Evolutionary conservation across 1,139 yeast species (phyloP).

Genomic region (Taphrina wiesneri): DNA sequence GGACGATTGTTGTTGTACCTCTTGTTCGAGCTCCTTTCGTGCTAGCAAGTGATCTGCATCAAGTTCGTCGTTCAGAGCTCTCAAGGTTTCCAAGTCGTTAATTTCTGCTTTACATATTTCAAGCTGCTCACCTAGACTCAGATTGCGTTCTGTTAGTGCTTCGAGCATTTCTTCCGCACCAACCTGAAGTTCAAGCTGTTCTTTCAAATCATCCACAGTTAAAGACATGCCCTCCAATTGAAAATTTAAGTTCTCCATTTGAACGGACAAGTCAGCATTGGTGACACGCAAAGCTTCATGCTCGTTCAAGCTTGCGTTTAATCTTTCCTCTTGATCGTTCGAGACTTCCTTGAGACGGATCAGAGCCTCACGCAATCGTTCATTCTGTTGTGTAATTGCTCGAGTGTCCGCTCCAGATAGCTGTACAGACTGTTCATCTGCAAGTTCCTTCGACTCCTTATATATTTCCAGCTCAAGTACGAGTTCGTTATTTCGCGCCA

Average conservation of each 20-base stretch:
- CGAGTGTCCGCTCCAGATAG: background rate
- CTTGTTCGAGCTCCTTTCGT: constrained; percentile 56
- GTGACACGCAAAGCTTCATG: constrained; percentile 33
- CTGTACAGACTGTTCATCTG: constrained; percentile 30
- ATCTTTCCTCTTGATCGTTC: constrained; percentile 47
- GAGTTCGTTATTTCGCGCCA: constrained; percentile 49
- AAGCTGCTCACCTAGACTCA: constrained; percentile 51
- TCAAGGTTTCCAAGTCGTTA: constrained; percentile 61
- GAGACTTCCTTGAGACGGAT: constrained; percentile 48
- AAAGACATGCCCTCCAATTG: constrained; percentile 50
- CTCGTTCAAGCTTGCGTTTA: constrained; percentile 45
- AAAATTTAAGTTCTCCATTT: constrained; percentile 41
- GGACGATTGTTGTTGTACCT: constrained; percentile 45
- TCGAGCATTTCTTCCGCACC: constrained; percentile 55
- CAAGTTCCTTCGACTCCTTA: constrained; percentile 39
- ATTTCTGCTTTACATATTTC: constrained; percentile 49
- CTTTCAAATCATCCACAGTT: constrained; percentile 52
- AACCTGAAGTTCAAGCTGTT: constrained; percentile 46
- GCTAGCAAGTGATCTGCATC: constrained; percentile 59
- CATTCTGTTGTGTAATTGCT: constrained; percentile 44
- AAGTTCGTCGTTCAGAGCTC: constrained; percentile 62
- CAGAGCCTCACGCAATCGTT: constrained; percentile 49
- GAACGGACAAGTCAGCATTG: constrained; percentile 35
- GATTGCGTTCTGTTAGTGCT: constrained; percentile 58
- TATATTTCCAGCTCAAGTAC: constrained; percentile 48